A percentile compares a stretch with the other conserved stretches of the same genome.
Conservation (phyloP, 768 basidiomycete species). For the Nevesoporus exiguus region DNA sequence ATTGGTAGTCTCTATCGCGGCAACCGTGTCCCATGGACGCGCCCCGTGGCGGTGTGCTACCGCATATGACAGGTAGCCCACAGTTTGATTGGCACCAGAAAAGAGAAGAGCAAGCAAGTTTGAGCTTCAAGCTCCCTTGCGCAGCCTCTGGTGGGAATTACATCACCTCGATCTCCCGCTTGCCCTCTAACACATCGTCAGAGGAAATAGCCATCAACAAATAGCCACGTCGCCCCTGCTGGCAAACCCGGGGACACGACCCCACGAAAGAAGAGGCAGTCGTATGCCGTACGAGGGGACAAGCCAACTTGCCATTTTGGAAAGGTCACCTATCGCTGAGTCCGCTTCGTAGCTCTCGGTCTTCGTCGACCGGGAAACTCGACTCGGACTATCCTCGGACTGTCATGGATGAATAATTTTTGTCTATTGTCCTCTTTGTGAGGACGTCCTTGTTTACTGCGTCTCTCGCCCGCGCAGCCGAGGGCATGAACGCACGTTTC, state of each 20-base stretch:
- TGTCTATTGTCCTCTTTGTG: constrained; percentile 1
- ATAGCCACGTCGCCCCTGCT: background rate
- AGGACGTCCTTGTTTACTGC: background rate
- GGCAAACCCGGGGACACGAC: background rate
- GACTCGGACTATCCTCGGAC: constrained; percentile 28
- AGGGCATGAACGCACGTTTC: background rate
- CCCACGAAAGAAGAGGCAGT: background rate
- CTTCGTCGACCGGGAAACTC: constrained; percentile 20
- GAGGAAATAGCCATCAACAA: background rate
- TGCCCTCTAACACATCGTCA: background rate
- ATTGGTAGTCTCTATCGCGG: constrained; percentile 23
- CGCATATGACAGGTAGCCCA: background rate
- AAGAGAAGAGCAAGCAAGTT: background rate
- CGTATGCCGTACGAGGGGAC: background rate
- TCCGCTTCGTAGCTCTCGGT: constrained; percentile 13
- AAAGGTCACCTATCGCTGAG: background rate
- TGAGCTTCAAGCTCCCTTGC: background rate
- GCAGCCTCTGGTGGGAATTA: background rate
- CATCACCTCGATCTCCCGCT: background rate
- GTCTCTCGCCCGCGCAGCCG: background rate
- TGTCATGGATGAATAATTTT: constrained; percentile 12
- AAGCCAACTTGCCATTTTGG: background rate
- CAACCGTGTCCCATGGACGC: constrained; percentile 12
- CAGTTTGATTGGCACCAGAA: background rate
- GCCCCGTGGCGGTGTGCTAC: background rate